Conservation (phyloP, 2,329 filamentous ascomycete genomes). For the Penicillium occitanis region DNA sequence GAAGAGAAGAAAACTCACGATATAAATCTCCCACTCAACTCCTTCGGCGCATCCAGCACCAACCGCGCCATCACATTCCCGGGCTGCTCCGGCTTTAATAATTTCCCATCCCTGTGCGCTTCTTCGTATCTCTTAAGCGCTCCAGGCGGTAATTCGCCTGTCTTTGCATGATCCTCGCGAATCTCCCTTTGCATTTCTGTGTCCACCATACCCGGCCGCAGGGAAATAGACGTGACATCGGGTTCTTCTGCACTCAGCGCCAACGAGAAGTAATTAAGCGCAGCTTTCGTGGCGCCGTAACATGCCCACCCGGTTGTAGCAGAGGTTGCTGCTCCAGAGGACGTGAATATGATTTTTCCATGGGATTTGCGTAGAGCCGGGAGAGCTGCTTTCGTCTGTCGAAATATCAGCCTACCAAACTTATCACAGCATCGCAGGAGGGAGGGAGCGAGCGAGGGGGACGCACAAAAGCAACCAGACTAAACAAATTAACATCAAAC, state of each 20-base stretch:
- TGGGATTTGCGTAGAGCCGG: constrained; percentile 65
- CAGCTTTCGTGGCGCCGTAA: constrained; percentile 82
- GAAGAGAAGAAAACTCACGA: constrained; percentile 29
- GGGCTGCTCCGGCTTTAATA: constrained; percentile 80
- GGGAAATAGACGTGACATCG: constrained; percentile 67
- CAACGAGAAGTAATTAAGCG: constrained; percentile 72
- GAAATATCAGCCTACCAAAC: neutral
- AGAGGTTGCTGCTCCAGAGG: constrained; percentile 70
- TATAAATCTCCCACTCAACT: constrained; percentile 74
- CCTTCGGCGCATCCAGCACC: constrained; percentile 62
- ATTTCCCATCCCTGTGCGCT: constrained; percentile 66
- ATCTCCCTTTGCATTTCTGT: constrained; percentile 89
- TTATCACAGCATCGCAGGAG: neutral
- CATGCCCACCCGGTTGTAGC: constrained; percentile 73
- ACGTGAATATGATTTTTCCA: constrained; percentile 74
- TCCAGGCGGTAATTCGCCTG: constrained; percentile 54
- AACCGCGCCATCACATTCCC: constrained; percentile 83
- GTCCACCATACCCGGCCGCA: constrained; percentile 79
- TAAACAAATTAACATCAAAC: constrained; percentile 87
- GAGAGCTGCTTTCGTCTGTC: constrained; percentile 68
- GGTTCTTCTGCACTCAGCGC: constrained; percentile 77
- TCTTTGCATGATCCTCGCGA: constrained; percentile 65
- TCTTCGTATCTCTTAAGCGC: constrained; percentile 65
- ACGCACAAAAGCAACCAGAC: constrained; percentile 72
- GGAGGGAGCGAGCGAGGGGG: neutral